phyloP scores from a whole-genome alignment of 495 filamentous ascomycete species.

The Penicillium salamii region DNA sequence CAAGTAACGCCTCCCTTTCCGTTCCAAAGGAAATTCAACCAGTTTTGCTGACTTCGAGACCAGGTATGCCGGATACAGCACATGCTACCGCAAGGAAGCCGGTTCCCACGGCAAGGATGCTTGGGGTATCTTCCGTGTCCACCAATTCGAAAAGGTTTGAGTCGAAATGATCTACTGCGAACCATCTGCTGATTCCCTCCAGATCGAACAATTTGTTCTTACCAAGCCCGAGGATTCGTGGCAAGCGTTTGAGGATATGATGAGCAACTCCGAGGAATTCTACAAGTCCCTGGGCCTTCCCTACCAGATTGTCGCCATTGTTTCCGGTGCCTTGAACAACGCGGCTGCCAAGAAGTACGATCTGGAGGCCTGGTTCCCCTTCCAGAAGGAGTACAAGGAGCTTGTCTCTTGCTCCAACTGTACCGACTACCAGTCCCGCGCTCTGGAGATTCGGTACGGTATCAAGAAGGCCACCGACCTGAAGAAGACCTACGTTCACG shows the following conservation, averaged over 20 bases:
- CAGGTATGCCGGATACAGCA: constrained; percentile 86
- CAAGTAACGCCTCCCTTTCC: constrained; percentile 47
- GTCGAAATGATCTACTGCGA: neutral
- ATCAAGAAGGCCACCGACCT: constrained; percentile 72
- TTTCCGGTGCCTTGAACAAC: constrained; percentile 92
- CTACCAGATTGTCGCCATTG: constrained; percentile 87
- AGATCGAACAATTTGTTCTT: constrained; percentile 92
- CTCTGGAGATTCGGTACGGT: constrained; percentile 82
- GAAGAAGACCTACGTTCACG: constrained; percentile 92
- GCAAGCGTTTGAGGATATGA: constrained; percentile 92
- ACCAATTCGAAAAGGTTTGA: constrained; percentile 91
- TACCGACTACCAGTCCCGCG: constrained; percentile 90
- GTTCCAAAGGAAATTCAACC: neutral
- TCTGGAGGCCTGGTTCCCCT: constrained; percentile 96
- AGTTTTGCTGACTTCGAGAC: constrained; percentile 6
- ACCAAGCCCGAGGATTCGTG: constrained; percentile 94
- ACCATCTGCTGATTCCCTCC: neutral
- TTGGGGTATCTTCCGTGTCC: constrained; percentile 97
- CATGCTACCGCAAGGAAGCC: constrained; percentile 93
- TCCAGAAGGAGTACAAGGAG: constrained; percentile 96
- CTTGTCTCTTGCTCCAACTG: constrained; percentile 95
- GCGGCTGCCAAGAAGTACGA: constrained; percentile 94
- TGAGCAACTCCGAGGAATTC: constrained; percentile 84
- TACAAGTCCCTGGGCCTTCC: constrained; percentile 87
- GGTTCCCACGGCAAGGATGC: constrained; percentile 91